These are phyloP conservation scores for Lactarius sp. DNA, from an alignment of 768 basidiomycete species.

Conservation along the genomic window DNA sequence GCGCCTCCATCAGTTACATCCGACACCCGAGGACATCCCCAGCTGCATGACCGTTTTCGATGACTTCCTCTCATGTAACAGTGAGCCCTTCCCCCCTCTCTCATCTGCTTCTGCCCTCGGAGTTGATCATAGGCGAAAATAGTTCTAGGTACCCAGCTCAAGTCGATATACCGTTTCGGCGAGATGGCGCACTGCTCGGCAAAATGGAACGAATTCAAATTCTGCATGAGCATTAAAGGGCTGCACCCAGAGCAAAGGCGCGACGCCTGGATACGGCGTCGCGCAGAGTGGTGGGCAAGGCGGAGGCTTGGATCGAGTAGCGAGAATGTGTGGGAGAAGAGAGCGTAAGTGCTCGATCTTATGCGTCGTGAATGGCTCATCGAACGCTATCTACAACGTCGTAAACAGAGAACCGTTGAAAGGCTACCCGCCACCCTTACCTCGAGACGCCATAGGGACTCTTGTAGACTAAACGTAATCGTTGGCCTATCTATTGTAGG, in stretches of 20 bases:
- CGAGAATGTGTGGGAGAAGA: constrained; percentile 91
- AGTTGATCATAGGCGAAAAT: neutral
- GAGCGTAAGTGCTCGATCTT: constrained; percentile 52
- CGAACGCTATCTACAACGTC: neutral
- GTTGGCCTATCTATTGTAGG: neutral
- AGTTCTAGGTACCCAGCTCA: constrained; percentile 58
- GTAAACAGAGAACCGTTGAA: constrained; percentile 44
- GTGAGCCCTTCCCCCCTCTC: constrained; percentile 36
- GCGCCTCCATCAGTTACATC: constrained; percentile 60
- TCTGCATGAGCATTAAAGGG: constrained; percentile 80
- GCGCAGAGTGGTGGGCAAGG: constrained; percentile 94
- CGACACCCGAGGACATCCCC: constrained; percentile 74
- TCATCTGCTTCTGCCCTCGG: neutral
- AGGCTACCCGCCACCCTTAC: constrained; percentile 41
- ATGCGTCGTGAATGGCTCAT: neutral
- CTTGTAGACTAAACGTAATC: constrained; percentile 3
- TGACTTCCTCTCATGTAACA: constrained; percentile 65
- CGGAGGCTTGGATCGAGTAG: constrained; percentile 74
- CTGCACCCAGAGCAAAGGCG: constrained; percentile 72
- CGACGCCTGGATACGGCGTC: constrained; percentile 76
- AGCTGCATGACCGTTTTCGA: constrained; percentile 75
- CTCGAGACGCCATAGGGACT: neutral
- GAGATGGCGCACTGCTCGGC: constrained; percentile 60
- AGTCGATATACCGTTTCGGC: constrained; percentile 84
- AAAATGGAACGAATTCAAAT: constrained; percentile 92